phyloP scores from a whole-genome alignment of 495 filamentous ascomycete genomes.

The Xylaria telfairii region DNA sequence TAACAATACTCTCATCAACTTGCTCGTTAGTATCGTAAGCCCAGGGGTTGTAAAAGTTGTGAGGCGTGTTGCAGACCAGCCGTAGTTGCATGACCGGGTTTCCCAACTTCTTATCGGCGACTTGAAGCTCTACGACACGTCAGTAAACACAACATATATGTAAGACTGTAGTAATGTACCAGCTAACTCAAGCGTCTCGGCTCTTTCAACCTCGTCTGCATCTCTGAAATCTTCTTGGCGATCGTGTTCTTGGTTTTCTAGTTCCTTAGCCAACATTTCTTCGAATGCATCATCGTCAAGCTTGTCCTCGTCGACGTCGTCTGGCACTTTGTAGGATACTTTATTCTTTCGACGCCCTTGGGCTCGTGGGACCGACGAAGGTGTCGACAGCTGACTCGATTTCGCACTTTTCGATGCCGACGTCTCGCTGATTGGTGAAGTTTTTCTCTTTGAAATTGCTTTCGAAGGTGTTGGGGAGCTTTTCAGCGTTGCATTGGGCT shows the following conservation, averaged over 20 bases:
- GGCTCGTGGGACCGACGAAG: constrained; percentile 47
- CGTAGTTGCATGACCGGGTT: constrained; percentile 95
- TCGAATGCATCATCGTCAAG: constrained; percentile 79
- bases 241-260: constrained; percentile 61
- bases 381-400: constrained; percentile 73
- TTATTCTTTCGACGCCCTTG: constrained; percentile 49
- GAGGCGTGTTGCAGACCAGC: constrained; percentile 88
- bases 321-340: constrained; percentile 56
- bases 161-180: constrained; percentile 56
- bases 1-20: constrained; percentile 80
- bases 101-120: constrained; percentile 89
- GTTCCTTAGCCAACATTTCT: constrained; percentile 66
- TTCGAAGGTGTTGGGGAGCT: constrained; percentile 32
- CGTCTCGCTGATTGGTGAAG: constrained; percentile 37
- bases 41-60: constrained; percentile 98
- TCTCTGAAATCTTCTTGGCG: constrained; percentile 46
- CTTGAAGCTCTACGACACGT: constrained; percentile 68
- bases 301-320: constrained; percentile 70
- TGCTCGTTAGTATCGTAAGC: constrained; percentile 53
- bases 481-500: constrained; percentile 26
- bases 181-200: constrained; percentile 77
- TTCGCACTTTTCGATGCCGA: constrained; percentile 69
- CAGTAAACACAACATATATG: background rate
- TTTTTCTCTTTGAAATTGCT: constrained; percentile 53
- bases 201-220: constrained; percentile 69